Conservation (phyloP, 2,329 filamentous ascomycete species). For the Venturia oleaginea region DNA sequence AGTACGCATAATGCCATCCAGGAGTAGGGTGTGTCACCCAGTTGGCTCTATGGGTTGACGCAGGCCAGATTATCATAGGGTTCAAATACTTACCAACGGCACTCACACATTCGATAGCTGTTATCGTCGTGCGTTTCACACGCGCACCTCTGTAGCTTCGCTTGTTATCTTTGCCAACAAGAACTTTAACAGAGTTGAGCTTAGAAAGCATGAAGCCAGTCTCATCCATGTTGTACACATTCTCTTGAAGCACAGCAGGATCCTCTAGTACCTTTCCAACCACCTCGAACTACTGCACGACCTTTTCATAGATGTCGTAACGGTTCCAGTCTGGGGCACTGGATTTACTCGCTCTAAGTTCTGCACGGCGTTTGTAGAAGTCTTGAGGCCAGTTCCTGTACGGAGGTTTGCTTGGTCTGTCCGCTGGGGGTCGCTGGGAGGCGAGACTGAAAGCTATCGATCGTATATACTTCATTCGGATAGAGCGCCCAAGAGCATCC, state of each 20-base stretch:
- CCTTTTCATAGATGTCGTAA: slow-evolving; percentile 20
- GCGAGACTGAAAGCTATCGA: slow-evolving; percentile 17
- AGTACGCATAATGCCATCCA: slow-evolving; percentile 16
- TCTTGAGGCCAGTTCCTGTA: slow-evolving; percentile 12
- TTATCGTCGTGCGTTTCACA: slow-evolving; percentile 20
- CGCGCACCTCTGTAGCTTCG: slow-evolving; percentile 18
- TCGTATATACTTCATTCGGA: slow-evolving; percentile 19
- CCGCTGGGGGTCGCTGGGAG: neutral
- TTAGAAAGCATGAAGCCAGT: slow-evolving; percentile 19
- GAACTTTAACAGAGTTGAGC: slow-evolving; percentile 19
- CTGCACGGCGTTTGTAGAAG: slow-evolving; percentile 13
- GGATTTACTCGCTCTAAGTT: slow-evolving; percentile 11
- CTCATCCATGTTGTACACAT: slow-evolving; percentile 22
- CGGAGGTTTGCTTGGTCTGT: slow-evolving; percentile 17
- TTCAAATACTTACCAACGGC: slow-evolving; percentile 19
- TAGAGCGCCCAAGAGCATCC: slow-evolving; percentile 17
- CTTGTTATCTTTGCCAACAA: slow-evolving; percentile 19
- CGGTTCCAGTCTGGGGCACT: slow-evolving; percentile 14
- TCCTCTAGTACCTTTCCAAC: slow-evolving; percentile 18
- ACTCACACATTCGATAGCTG: slow-evolving; percentile 20
- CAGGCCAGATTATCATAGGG: slow-evolving; percentile 20
- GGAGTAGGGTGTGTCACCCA: slow-evolving; percentile 15
- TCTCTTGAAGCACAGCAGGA: slow-evolving; percentile 17
- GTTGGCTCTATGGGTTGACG: slow-evolving; percentile 18
- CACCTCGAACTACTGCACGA: slow-evolving; percentile 21